A percentile compares a stretch with the other conserved stretches of the same genome.
Conservation (phyloP, 176 grass and related monocot species). For the Lolium rigidum region DNA sequence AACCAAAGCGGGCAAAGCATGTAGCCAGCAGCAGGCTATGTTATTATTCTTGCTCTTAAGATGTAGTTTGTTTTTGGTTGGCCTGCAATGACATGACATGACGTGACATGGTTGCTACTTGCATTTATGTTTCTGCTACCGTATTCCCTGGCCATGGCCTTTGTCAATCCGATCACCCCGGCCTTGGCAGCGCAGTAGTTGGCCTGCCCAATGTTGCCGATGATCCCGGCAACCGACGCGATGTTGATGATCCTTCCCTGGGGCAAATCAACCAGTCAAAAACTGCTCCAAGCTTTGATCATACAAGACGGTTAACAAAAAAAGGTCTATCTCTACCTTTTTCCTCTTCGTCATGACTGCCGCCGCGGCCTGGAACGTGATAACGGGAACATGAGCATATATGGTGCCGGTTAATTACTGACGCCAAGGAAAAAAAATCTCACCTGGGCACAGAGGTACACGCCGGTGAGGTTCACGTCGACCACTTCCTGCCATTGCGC, state of each 20-base stretch:
- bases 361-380: constrained; percentile 65
- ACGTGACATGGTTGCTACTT: constrained; percentile 26
- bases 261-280: neutral
- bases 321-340: constrained; percentile 48
- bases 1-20: neutral
- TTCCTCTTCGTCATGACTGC: constrained; percentile 83
- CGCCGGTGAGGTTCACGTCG: constrained; percentile 93
- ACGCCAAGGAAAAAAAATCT: neutral
- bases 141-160: constrained; percentile 89
- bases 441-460: constrained; percentile 94
- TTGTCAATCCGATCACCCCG: constrained; percentile 92
- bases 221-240: constrained; percentile 84
- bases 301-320: neutral
- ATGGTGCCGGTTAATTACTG: neutral
- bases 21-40: too few relatives aligned
- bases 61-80: neutral
- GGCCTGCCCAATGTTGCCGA: constrained; percentile 80
- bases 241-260: constrained; percentile 95
- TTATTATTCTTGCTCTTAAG: neutral
- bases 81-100: neutral
- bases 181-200: constrained; percentile 96
- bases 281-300: neutral
- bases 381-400: neutral
- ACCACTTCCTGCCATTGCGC: constrained; percentile 96
- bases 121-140: constrained; percentile 94